These are phyloP conservation scores for Candolleomyces aberdarensis DNA, from an alignment of 768 basidiomycete genomes.

Conservation along the genomic window DNA sequence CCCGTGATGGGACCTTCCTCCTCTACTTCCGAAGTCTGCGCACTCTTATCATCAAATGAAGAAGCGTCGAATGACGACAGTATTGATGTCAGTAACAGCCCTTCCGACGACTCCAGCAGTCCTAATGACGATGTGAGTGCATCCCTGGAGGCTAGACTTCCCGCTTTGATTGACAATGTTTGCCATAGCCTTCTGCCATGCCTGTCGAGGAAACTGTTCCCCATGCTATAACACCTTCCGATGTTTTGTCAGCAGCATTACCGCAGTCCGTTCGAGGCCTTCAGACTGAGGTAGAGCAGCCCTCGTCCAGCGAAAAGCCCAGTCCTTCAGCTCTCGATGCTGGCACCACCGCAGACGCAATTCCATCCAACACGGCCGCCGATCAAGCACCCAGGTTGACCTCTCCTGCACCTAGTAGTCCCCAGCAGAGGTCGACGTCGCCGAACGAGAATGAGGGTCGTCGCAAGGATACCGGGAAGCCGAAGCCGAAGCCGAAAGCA, in stretches of 20 bases:
- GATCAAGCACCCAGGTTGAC: neutral
- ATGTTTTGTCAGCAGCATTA: neutral
- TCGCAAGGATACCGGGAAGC: neutral
- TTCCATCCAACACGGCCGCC: neutral
- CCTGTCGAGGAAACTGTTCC: neutral
- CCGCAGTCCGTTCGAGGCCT: neutral
- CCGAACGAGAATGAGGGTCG: neutral
- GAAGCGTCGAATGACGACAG: neutral
- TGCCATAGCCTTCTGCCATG: neutral
- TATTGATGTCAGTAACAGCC: neutral
- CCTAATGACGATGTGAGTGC: neutral
- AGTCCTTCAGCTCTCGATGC: neutral
- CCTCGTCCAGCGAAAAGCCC: no score
- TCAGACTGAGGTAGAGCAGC: no score
- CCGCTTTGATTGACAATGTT: neutral
- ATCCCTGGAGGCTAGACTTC: neutral
- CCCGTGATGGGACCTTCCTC: constrained; percentile 10
- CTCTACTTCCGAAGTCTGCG: constrained; percentile 16
- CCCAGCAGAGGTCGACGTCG: neutral
- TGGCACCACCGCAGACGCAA: neutral
- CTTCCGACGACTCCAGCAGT: neutral
- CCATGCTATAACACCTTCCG: neutral
- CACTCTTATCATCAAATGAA: constrained; percentile 17
- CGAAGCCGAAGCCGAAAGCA: neutral
- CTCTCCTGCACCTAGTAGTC: neutral